Percentiles rank a stretch among this genome's conserved stretches.
Evolutionary conservation across 352 stramenopile species (phyloP).

Genomic region (Phytophthora brassicae): DNA sequence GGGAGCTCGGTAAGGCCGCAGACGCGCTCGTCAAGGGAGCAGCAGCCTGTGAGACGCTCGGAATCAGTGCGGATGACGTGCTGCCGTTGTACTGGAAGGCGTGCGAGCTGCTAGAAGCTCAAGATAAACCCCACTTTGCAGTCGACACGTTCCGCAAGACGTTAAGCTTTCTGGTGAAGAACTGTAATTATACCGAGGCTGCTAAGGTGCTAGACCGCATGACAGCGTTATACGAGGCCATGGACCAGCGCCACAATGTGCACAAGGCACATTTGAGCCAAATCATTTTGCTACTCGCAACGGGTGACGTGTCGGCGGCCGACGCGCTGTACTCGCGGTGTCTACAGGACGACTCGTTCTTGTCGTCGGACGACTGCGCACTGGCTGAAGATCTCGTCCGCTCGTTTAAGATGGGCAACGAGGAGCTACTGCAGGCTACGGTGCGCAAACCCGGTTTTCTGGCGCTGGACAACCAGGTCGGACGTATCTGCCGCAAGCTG

Average conservation of each 20-base stretch:
- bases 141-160: slow-evolving; percentile 83
- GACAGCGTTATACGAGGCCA: slow-evolving; percentile 54
- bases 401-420: slow-evolving; percentile 77
- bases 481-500: slow-evolving; percentile 64
- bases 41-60: slow-evolving; percentile 47
- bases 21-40: slow-evolving; percentile 75
- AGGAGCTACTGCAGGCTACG: slow-evolving; percentile 68
- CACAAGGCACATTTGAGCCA: slow-evolving; percentile 78
- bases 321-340: slow-evolving; percentile 78
- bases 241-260: slow-evolving; percentile 69
- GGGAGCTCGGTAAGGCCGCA: slow-evolving; percentile 79
- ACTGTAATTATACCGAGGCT: slow-evolving; percentile 43
- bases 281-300: slow-evolving; percentile 57
- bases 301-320: slow-evolving; percentile 68
- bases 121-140: slow-evolving; percentile 83
- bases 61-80: slow-evolving; percentile 38
- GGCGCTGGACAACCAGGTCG: slow-evolving; percentile 81
- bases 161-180: slow-evolving; percentile 70
- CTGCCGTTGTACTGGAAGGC: slow-evolving; percentile 62
- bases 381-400: slow-evolving; percentile 76
- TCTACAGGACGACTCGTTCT: slow-evolving; percentile 74
- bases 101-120: slow-evolving; percentile 74
- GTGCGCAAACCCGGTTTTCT: slow-evolving; percentile 76
- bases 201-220: slow-evolving; percentile 56
- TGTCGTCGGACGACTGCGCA: slow-evolving; percentile 76